Base-by-base conservation (phyloP, 352 stramenopile species). In the Globisporangium lucens region DNA sequence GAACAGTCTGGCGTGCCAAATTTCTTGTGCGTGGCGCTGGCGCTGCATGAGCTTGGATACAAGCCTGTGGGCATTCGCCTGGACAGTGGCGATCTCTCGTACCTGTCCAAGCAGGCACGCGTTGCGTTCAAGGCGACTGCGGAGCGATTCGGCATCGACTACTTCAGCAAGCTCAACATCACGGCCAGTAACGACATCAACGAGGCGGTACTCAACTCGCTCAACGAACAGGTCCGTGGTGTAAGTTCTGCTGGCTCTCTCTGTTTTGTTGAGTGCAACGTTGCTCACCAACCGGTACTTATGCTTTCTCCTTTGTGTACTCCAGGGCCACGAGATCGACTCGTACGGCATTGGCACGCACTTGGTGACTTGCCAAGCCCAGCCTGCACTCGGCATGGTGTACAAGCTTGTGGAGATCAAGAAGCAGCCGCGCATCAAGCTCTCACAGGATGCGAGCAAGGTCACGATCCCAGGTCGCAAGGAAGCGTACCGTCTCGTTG, bases 141-240 rank as follows among this genome's bases (percentile, higher is more conserved):
- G 0, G 78, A 91, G 56, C 72, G 67, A 29, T 95, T 89, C 58
- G 66, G 68, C 63, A 80, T 95, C 47, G 76, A 87, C n/a, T 88
- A 87, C 51, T 95, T 97, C 69, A 91, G 89, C 63, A 75, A 77
- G 27, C 69, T 93, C 47, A 94, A 80, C 68, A 99, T 99, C 75
- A 97, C 99, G 4, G 98, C 97, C 17, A 98, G 89, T 72, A 99
- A 99, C 82, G 97, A 99, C 78, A 99, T 99, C 80, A 99, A 99
- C 79, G 98, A 99, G 79, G 80, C 93, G 0, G 90, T 98, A 8
- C 77, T 99, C 8, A 91, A 98, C 68, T 95, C 95, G 15, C 77
- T 99, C 4, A 97, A 97, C 65, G 91, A 98, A 73, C 85, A 98
- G 78, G 80, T 87, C 65, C 24, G 71, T 69, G 66, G 71, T 69